A percentile compares a stretch with the other conserved stretches of the same genome.
Evolutionary conservation across 2,329 filamentous ascomycete species (phyloP).

Genomic region (Sporothrix mexicana): DNA sequence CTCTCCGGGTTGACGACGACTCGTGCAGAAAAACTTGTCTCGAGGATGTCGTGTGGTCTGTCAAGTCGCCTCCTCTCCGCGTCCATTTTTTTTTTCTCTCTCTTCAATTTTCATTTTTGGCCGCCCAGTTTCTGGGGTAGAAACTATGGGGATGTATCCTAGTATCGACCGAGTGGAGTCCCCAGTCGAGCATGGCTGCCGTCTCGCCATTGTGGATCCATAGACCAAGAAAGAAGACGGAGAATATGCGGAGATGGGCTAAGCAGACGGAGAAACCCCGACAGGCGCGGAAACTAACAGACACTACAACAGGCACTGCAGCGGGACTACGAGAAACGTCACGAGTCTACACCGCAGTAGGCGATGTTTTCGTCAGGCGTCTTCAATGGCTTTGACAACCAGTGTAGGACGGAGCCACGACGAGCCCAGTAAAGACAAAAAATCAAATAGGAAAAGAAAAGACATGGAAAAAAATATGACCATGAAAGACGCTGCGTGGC

Average conservation of each 20-base stretch:
- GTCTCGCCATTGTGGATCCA: too few species aligned
- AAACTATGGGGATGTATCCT: constrained; percentile 17
- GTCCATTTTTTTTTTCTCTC: background rate
- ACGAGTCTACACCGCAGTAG: background rate
- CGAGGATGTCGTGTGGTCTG: background rate
- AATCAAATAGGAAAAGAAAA: too few species aligned
- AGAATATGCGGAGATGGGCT: background rate
- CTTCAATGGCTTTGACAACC: background rate
- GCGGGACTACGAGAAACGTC: too few species aligned
- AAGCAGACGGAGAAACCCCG: constrained; percentile 5
- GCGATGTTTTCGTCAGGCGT: constrained; percentile 3
- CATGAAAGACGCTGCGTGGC: too few species aligned
- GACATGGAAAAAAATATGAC: too few species aligned
- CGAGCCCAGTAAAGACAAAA: too few species aligned
- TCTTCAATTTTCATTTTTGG: background rate
- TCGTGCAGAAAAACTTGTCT: background rate
- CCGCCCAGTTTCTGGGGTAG: constrained; percentile 18
- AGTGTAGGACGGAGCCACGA: too few species aligned
- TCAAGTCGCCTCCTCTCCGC: background rate
- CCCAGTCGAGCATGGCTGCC: too few species aligned
- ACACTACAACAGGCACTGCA: too few species aligned
- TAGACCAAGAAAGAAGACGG: too few species aligned
- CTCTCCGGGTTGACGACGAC: constrained; percentile 15
- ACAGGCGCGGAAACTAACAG: too few species aligned
- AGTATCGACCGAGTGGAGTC: background rate